These are phyloP conservation scores for Calonectria multiphialidica DNA, from an alignment of 2,329 filamentous ascomycete genomes.

Conservation along the genomic window DNA sequence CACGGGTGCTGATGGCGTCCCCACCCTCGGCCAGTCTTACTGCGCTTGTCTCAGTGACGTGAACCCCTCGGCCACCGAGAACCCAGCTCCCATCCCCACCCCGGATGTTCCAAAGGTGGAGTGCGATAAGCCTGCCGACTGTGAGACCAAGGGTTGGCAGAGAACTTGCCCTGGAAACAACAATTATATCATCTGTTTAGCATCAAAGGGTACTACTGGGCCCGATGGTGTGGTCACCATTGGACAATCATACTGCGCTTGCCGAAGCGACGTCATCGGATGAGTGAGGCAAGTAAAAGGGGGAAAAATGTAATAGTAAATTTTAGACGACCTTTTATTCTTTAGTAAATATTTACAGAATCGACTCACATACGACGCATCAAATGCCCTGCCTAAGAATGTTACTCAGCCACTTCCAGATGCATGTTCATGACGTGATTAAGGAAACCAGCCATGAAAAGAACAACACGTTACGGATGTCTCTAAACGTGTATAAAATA, in stretches of 20 bases:
- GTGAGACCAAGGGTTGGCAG: background rate
- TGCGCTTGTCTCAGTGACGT: background rate
- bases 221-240: background rate
- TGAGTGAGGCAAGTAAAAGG: background rate
- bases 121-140: constrained; percentile 3
- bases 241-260: background rate
- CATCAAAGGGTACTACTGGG: background rate
- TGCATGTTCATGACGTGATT: too few species aligned
- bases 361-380: background rate
- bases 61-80: background rate
- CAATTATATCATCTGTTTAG: background rate
- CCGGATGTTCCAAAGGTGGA: background rate
- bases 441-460: too few species aligned
- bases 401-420: too few species aligned
- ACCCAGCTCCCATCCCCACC: background rate
- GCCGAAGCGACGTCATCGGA: background rate
- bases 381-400: too few species aligned
- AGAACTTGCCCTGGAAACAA: background rate
- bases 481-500: too few species aligned
- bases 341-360: background rate
- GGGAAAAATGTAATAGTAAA: background rate
- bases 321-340: background rate
- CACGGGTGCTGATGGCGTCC: background rate
- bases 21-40: background rate
- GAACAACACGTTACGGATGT: too few species aligned